phyloP scores from a whole-genome alignment of 345 rosid species.

The Mangifera indica region DNA sequence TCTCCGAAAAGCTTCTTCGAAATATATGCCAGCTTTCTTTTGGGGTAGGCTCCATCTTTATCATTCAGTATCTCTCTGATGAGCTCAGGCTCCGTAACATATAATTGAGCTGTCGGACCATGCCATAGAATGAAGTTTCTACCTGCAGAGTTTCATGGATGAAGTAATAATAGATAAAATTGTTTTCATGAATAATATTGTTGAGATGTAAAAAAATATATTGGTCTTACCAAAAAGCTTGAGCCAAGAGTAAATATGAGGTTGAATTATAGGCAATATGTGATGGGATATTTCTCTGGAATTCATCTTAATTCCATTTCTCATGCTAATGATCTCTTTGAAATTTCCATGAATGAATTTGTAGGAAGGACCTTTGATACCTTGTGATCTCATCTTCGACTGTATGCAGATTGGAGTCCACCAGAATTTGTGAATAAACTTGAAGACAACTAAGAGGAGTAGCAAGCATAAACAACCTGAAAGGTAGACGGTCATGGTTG shows the following conservation, averaged over 20 bases:
- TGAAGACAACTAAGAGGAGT: slow-evolving; percentile 18
- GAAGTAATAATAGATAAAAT: background rate
- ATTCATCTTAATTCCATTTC: slow-evolving; percentile 2
- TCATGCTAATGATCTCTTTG: slow-evolving; percentile 27
- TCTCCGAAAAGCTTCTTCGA: slow-evolving; percentile 31
- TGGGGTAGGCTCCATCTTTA: slow-evolving; percentile 28
- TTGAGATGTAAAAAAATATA: slow-evolving; percentile 25
- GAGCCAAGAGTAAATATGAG: slow-evolving; percentile 32
- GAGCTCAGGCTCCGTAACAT: slow-evolving; percentile 40
- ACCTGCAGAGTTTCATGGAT: background rate
- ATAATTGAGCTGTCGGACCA: slow-evolving; percentile 36
- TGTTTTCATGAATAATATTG: background rate
- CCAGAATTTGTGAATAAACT: slow-evolving; percentile 26
- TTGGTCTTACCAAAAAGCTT: slow-evolving; percentile 22
- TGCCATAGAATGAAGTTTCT: background rate
- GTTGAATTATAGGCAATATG: slow-evolving; percentile 25
- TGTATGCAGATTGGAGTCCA: slow-evolving; percentile 32
- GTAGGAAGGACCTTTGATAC: slow-evolving; percentile 42
- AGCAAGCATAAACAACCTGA: slow-evolving; percentile 10
- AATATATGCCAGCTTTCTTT: background rate
- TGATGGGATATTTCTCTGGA: slow-evolving; percentile 27
- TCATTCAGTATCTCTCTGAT: slow-evolving; percentile 39
- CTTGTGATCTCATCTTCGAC: slow-evolving; percentile 23
- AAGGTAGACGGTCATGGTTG: background rate
- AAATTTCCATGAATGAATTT: slow-evolving; percentile 41